A percentile compares a stretch with the other conserved stretches of the same genome.
These are phyloP conservation scores for Sphaerulina vaccinii DNA, from an alignment of 2,329 filamentous ascomycete species.

Conservation along the genomic window DNA sequence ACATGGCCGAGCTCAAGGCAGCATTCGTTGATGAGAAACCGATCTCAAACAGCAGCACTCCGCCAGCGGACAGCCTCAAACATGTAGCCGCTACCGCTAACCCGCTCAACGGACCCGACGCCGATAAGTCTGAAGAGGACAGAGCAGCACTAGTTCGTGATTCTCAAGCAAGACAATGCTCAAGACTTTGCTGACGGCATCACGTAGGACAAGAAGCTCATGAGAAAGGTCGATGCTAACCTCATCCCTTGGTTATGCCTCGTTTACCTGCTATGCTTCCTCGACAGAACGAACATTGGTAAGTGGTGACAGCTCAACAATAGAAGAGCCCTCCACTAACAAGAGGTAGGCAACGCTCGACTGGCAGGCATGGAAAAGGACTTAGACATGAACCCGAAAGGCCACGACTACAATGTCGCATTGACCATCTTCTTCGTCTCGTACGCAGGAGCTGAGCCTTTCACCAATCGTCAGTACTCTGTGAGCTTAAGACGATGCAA, in stretches of 20 bases:
- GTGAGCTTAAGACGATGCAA: not conserved
- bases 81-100: not conserved
- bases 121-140: constrained; percentile 13
- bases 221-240: constrained; percentile 54
- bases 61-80: constrained; percentile 9
- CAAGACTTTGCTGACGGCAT: not conserved
- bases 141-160: constrained; percentile 8
- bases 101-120: constrained; percentile 15
- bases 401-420: constrained; percentile 67
- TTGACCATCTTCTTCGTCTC: constrained; percentile 86
- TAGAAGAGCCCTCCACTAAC: too few species aligned
- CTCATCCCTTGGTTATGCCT: constrained; percentile 53
- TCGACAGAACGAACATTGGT: constrained; percentile 38
- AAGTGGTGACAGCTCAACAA: too few species aligned
- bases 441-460: constrained; percentile 74
- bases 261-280: constrained; percentile 56
- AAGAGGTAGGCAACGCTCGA: constrained; percentile 65
- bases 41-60: constrained; percentile 6
- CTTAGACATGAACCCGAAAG: constrained; percentile 62
- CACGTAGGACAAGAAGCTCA: constrained; percentile 46
- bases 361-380: constrained; percentile 56
- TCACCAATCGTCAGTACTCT: constrained; percentile 60
- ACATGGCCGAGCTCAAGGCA: constrained; percentile 13
- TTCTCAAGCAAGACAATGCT: not conserved
- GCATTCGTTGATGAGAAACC: constrained; percentile 2